Evolutionary conservation across 139 green algal genomes (phyloP).

Genomic region (Penium margaritaceum): DNA sequence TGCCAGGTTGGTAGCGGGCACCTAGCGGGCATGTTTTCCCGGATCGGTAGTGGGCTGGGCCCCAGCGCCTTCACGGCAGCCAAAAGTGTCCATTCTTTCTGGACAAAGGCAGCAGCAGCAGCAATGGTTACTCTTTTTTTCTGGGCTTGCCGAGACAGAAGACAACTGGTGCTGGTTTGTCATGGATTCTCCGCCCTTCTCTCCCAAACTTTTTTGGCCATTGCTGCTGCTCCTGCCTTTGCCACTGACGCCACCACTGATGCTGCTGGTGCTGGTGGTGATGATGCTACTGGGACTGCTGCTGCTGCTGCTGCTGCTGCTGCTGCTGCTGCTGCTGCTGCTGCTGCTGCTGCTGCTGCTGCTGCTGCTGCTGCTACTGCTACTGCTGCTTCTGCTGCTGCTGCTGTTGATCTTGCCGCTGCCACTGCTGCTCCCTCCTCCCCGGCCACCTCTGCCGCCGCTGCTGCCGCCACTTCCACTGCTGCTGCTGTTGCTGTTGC

Average conservation of each 20-base stretch:
- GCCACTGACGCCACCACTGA: not conserved
- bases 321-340: not conserved
- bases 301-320: not conserved
- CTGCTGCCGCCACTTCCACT: not conserved
- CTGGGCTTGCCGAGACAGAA: no score
- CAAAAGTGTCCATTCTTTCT: no score
- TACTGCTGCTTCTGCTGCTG: not conserved
- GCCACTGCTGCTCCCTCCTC: not conserved
- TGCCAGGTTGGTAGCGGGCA: no score
- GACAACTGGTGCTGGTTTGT: no score
- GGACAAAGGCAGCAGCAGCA: no score
- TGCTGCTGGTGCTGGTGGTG: not conserved
- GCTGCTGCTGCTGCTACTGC: not conserved
- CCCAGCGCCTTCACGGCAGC: no score
- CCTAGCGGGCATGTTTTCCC: no score
- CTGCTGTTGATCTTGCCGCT: not conserved
- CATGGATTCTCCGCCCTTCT: not conserved
- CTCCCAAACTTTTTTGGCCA: not conserved
- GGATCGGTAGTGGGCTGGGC: no score
- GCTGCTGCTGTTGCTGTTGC: not conserved
- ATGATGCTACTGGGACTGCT: not conserved
- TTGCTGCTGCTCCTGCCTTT: constrained; percentile 4
- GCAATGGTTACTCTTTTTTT: no score
- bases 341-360: not conserved
- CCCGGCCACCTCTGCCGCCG: not conserved